A percentile compares a stretch with the other conserved stretches of the same genome.
These are phyloP conservation scores for Ascocoryne sarcoides DNA, from an alignment of 2,329 filamentous ascomycete genomes.

Conservation along the genomic window DNA sequence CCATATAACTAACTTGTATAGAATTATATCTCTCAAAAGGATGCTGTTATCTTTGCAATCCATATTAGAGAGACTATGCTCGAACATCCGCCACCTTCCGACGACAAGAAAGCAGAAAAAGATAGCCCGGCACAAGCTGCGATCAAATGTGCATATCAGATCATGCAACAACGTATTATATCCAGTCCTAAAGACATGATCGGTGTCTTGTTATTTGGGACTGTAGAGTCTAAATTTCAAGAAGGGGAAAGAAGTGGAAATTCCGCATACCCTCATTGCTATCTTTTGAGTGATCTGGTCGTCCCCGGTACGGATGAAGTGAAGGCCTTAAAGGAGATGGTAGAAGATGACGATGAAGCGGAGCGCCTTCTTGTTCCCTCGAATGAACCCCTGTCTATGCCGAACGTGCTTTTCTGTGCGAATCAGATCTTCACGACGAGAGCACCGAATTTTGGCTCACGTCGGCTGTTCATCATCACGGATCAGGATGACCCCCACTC, in stretches of 20 bases:
- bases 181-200: conserved; percentile 96
- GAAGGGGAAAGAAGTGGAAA: conserved; percentile 47
- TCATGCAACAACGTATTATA: conserved; percentile 98
- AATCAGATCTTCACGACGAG: conserved; percentile 96
- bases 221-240: conserved; percentile 72
- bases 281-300: conserved; percentile 80
- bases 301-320: conserved; percentile 82
- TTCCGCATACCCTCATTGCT: conserved; percentile 79
- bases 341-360: conserved; percentile 68
- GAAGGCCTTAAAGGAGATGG: conserved; percentile 64
- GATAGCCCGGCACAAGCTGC: conserved; percentile 77
- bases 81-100: conserved; percentile 49
- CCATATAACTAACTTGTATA: conserved; percentile 28
- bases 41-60: conserved; percentile 97
- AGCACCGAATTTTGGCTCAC: conserved; percentile 86
- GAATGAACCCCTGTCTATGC: conserved; percentile 65
- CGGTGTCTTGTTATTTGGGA: conserved; percentile 87
- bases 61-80: conserved; percentile 89
- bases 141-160: conserved; percentile 83
- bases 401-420: conserved; percentile 85
- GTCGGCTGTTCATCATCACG: conserved; percentile 90
- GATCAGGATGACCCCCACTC: conserved; percentile 83
- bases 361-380: conserved; percentile 62
- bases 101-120: conserved; percentile 66
- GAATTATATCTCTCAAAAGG: conserved; percentile 87